Conservation (phyloP, 176 grass and related monocot species). For the Aegilops bicornis region DNA sequence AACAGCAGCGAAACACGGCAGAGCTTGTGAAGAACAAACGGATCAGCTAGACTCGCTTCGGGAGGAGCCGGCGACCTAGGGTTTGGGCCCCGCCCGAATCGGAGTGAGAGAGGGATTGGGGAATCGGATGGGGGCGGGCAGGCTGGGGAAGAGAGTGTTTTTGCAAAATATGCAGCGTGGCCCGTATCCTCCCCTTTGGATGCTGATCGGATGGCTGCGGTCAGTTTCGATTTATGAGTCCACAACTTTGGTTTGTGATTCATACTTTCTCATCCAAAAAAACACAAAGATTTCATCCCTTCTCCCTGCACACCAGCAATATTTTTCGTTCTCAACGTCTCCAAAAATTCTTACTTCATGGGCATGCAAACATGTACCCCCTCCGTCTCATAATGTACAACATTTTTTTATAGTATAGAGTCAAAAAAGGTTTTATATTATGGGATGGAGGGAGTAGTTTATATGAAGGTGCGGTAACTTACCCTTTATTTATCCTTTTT, state of each 20-base stretch:
- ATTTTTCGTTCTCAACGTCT: no score
- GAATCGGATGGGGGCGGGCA: background rate
- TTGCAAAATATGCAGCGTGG: background rate
- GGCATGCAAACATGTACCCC: no score
- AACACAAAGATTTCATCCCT: no score
- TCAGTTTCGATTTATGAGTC: background rate
- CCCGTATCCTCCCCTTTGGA: background rate
- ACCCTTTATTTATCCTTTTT: no score
- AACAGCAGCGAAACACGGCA: background rate
- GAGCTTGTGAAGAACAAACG: background rate
- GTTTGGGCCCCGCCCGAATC: conserved; percentile 14
- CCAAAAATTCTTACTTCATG: no score
- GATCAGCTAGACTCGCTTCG: background rate
- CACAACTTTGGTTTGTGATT: background rate
- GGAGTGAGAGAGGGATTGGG: background rate
- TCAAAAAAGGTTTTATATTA: no score
- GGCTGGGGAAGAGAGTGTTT: conserved; percentile 14
- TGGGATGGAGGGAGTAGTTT: no score
- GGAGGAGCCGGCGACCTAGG: conserved; percentile 11
- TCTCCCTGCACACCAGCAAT: no score
- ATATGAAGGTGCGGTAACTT: no score
- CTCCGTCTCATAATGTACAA: no score
- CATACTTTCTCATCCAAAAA: background rate
- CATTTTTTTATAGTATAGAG: no score
- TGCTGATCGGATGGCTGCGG: background rate